These are phyloP conservation scores for Gleditsia sinensis DNA, from an alignment of 306 rosid species.

Conservation along the genomic window DNA sequence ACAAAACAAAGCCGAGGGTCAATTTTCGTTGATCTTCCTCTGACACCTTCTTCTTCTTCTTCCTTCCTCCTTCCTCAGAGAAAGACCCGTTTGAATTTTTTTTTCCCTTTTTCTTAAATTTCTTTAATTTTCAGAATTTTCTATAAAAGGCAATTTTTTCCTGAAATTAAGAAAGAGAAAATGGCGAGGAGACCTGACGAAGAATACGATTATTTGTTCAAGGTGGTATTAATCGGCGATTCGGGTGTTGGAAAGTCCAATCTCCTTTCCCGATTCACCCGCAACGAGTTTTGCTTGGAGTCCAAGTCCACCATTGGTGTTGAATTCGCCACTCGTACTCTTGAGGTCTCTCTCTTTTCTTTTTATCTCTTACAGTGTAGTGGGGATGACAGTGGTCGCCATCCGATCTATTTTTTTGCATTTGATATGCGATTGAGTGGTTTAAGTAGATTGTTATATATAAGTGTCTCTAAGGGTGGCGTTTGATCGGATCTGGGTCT, in stretches of 20 bases:
- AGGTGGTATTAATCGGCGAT: conserved; percentile 92
- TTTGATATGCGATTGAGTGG: not conserved
- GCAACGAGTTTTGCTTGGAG: conserved; percentile 93
- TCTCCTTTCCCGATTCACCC: conserved; percentile 96
- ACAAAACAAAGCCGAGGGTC: too few species aligned
- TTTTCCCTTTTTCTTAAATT: not conserved
- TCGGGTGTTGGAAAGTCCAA: conserved; percentile 96
- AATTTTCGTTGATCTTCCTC: not conserved
- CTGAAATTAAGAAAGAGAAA: not conserved
- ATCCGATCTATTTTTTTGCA: not conserved
- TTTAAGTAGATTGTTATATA: not conserved
- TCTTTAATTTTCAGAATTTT: not conserved
- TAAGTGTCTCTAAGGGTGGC: too few species aligned
- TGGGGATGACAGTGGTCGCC: not conserved
- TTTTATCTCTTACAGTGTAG: not conserved
- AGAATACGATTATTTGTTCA: conserved; percentile 91
- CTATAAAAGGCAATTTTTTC: not conserved
- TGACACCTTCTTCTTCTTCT: not conserved
- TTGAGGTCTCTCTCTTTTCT: conserved; percentile 55
- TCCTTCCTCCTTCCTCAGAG: not conserved
- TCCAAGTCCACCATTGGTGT: conserved; percentile 97
- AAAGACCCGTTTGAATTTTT: not conserved
- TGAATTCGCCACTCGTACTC: conserved; percentile 94
- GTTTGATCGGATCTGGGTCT: conserved; percentile 30
- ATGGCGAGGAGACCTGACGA: conserved; percentile 82